These are phyloP conservation scores for Xylariaceae sp. DNA, from an alignment of 2,329 filamentous ascomycete species.

Conservation along the genomic window DNA sequence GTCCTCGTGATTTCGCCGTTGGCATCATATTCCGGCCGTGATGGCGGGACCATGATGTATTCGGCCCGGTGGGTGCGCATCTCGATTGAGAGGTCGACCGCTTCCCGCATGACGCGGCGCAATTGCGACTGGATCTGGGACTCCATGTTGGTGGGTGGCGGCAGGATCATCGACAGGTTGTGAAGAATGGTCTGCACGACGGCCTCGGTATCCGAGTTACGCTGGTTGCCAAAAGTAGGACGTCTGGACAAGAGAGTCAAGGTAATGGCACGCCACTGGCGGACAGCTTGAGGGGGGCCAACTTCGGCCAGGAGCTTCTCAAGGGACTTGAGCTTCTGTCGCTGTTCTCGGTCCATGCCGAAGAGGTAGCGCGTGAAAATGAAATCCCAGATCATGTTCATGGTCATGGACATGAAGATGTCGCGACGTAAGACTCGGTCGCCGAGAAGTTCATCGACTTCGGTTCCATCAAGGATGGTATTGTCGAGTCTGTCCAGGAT, in stretches of 20 bases:
- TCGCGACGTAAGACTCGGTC: slow-evolving; percentile 86
- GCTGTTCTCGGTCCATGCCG: slow-evolving; percentile 95
- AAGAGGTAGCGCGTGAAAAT: slow-evolving; percentile 97
- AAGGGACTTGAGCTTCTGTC: slow-evolving; percentile 92
- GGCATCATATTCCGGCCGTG: slow-evolving; percentile 90
- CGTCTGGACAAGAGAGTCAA: slow-evolving; percentile 81
- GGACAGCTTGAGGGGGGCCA: slow-evolving; percentile 80
- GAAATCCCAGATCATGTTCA: slow-evolving; percentile 99
- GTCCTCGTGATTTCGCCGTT: slow-evolving; percentile 85
- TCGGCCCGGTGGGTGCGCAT: slow-evolving; percentile 97
- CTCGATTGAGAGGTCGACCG: slow-evolving; percentile 86
- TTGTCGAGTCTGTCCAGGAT: slow-evolving; percentile 93
- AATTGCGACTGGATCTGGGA: slow-evolving; percentile 77
- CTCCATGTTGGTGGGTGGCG: slow-evolving; percentile 77
- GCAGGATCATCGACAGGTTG: slow-evolving; percentile 76
- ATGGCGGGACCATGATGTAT: slow-evolving; percentile 96
- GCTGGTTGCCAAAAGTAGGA: slow-evolving; percentile 73
- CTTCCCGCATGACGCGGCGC: slow-evolving; percentile 79
- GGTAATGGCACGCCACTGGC: slow-evolving; percentile 94
- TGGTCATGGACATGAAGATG: slow-evolving; percentile 97
- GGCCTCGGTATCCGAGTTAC: slow-evolving; percentile 85
- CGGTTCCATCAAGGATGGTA: slow-evolving; percentile 85
- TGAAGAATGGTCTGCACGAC: slow-evolving; percentile 89
- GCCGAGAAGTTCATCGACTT: slow-evolving; percentile 80
- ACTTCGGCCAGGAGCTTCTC: slow-evolving; percentile 90